Evolutionary conservation across 2,329 filamentous ascomycete genomes (phyloP).

Genomic region (Leptographium wingfieldii): DNA sequence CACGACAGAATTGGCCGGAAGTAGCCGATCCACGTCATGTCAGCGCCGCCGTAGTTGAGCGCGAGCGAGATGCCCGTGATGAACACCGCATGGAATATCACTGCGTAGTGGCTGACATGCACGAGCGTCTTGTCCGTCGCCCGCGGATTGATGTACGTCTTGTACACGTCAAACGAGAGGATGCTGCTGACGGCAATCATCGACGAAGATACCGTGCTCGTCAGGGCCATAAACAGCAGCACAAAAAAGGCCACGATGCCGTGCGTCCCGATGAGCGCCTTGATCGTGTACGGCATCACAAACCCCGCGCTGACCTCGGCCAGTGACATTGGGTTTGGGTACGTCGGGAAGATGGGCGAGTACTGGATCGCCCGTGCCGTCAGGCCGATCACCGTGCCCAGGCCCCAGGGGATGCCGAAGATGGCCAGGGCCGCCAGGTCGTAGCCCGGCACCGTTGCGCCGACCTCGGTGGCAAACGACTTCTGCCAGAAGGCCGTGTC

Average conservation of each 20-base stretch:
- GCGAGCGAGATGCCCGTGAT: slow-evolving; percentile 22
- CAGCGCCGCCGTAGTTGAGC: slow-evolving; percentile 23
- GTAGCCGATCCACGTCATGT: slow-evolving; percentile 25
- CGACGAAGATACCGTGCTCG: slow-evolving; percentile 27
- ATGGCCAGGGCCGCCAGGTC: slow-evolving; percentile 17
- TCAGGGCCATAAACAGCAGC: slow-evolving; percentile 35
- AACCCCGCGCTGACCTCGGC: slow-evolving; percentile 20
- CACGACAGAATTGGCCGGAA: slow-evolving; percentile 16
- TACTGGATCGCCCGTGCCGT: slow-evolving; percentile 19
- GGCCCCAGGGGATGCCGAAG: slow-evolving; percentile 24
- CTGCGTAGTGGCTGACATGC: slow-evolving; percentile 20
- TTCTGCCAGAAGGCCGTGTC: slow-evolving; percentile 42
- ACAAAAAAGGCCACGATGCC: slow-evolving; percentile 23
- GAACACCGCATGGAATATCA: slow-evolving; percentile 21
- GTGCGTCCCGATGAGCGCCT: slow-evolving; percentile 22
- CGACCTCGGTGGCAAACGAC: slow-evolving; percentile 26
- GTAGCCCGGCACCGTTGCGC: slow-evolving; percentile 27
- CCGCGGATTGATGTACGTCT: slow-evolving; percentile 22
- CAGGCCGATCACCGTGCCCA: slow-evolving; percentile 23
- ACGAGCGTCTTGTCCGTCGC: slow-evolving; percentile 15
- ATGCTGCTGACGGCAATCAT: slow-evolving; percentile 27
- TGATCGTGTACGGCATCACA: slow-evolving; percentile 18
- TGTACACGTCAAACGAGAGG: slow-evolving; percentile 26
- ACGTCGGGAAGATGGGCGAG: slow-evolving; percentile 17
- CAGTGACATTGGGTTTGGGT: slow-evolving; percentile 17